Percentiles rank a stretch among this genome's conserved stretches.
Conservation (phyloP, 345 rosid genomes). For the Eucalyptus rudis region DNA sequence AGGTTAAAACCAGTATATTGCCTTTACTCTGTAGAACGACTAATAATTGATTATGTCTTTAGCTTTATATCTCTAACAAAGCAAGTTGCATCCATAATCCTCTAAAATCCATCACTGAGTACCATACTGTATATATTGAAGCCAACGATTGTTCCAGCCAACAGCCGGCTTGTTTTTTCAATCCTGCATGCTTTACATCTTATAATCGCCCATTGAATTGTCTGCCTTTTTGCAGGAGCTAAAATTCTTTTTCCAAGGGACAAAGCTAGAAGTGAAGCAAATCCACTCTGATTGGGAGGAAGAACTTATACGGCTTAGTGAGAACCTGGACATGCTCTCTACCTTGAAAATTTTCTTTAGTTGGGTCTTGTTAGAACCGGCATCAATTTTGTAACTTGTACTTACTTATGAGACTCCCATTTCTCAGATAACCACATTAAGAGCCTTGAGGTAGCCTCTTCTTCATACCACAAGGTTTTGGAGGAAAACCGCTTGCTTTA, state of each 20-base stretch:
- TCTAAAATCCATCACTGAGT: not conserved
- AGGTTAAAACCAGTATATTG: not conserved
- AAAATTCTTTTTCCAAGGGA: constrained; percentile 25
- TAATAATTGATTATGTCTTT: not conserved
- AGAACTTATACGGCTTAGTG: constrained; percentile 55
- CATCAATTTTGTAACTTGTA: not conserved
- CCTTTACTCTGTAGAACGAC: not conserved
- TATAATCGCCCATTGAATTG: not conserved
- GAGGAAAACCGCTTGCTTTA: constrained; percentile 89
- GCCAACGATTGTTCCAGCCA: not conserved
- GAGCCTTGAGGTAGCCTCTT: constrained; percentile 65
- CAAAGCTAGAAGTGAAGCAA: constrained; percentile 43
- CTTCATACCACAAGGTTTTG: constrained; percentile 69
- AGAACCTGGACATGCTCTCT: not conserved
- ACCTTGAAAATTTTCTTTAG: not conserved
- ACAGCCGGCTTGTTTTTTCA: not conserved
- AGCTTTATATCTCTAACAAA: not conserved
- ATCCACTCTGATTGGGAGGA: constrained; percentile 60
- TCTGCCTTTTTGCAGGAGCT: constrained; percentile 33
- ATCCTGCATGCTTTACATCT: not conserved
- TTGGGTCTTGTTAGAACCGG: not conserved
- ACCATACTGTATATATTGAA: not conserved
- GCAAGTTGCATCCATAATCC: not conserved
- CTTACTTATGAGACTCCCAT: not conserved
- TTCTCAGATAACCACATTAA: constrained; percentile 52